Percentiles rank a stretch among this genome's conserved stretches.
These are phyloP conservation scores for Bombardia bombarda DNA, from an alignment of 495 filamentous ascomycete genomes.

Conservation along the genomic window DNA sequence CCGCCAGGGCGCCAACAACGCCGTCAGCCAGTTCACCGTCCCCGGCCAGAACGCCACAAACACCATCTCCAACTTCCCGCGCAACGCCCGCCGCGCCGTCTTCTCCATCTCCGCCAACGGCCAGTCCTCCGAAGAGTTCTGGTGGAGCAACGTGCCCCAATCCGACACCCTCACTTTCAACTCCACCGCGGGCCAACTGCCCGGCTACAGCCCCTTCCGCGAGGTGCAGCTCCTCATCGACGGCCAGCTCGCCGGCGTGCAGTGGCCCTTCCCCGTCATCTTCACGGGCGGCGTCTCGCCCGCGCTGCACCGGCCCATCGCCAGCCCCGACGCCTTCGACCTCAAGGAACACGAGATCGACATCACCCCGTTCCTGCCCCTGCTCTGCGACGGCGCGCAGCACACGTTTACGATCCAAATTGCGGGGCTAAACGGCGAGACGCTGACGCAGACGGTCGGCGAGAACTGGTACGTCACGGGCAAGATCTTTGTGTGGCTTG, in stretches of 20 bases:
- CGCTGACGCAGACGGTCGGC: conserved; percentile 53
- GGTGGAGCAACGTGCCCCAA: conserved; percentile 77
- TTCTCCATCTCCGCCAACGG: conserved; percentile 72
- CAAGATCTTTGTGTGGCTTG: conserved; percentile 71
- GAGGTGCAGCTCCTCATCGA: conserved; percentile 77
- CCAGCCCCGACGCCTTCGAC: conserved; percentile 80
- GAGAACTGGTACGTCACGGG: conserved; percentile 74
- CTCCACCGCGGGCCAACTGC: conserved; percentile 46
- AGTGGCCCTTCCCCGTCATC: conserved; percentile 73
- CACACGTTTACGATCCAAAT: conserved; percentile 70
- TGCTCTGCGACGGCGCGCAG: conserved; percentile 53
- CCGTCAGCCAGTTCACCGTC: conserved; percentile 61
- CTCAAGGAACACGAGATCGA: conserved; percentile 77
- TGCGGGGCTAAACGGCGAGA: conserved; percentile 49
- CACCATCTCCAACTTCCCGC: conserved; percentile 46
- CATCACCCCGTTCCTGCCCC: conserved; percentile 66
- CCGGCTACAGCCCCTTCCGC: conserved; percentile 70
- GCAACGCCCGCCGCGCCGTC: conserved; percentile 58
- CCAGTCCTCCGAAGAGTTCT: conserved; percentile 77
- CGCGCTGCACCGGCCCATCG: conserved; percentile 75
- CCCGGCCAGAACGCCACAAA: conserved; percentile 56
- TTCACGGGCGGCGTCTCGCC: conserved; percentile 83
- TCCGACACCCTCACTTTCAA: conserved; percentile 56
- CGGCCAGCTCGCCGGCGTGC: conserved; percentile 60
- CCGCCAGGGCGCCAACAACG: conserved; percentile 39